Evolutionary conservation across 140 eudicot genomes (phyloP).

Genomic region (Cichorium intybus): DNA sequence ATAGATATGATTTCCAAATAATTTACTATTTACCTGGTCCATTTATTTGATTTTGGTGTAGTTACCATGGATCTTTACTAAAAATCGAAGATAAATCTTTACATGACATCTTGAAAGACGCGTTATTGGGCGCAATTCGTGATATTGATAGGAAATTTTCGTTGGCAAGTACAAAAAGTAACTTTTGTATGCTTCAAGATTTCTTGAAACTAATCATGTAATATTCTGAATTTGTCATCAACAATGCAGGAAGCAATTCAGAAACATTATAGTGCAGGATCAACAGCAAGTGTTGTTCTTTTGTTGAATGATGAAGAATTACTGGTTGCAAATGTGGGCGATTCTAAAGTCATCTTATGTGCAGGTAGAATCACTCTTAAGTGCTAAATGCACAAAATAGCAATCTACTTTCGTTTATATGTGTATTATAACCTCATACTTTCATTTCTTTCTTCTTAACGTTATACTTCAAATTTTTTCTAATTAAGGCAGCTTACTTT

Average conservation of each 20-base stretch:
- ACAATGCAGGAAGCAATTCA: slow-evolving; percentile 49
- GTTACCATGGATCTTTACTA: slow-evolving; percentile 19
- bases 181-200: slow-evolving; percentile 14
- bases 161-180: slow-evolving; percentile 25
- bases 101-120: slow-evolving; percentile 47
- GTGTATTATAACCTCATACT: no score
- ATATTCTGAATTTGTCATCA: not conserved
- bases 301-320: slow-evolving; percentile 42
- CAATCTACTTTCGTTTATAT: no score
- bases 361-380: slow-evolving; percentile 19
- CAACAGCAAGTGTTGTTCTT: slow-evolving; percentile 60
- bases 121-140: slow-evolving; percentile 46
- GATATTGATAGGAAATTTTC: slow-evolving; percentile 58
- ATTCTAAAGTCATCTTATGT: slow-evolving; percentile 73
- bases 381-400: not conserved
- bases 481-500: no score
- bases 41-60: slow-evolving; percentile 25
- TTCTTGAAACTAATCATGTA: not conserved
- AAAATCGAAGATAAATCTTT: slow-evolving; percentile 19
- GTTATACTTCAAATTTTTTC: no score
- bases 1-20: not conserved
- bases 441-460: no score
- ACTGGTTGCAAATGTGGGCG: slow-evolving; percentile 55
- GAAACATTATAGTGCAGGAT: slow-evolving; percentile 48
- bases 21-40: slow-evolving; percentile 1